Evolutionary conservation across 2,329 filamentous ascomycete genomes (phyloP).

Genomic region (Colletotrichum australisinense): DNA sequence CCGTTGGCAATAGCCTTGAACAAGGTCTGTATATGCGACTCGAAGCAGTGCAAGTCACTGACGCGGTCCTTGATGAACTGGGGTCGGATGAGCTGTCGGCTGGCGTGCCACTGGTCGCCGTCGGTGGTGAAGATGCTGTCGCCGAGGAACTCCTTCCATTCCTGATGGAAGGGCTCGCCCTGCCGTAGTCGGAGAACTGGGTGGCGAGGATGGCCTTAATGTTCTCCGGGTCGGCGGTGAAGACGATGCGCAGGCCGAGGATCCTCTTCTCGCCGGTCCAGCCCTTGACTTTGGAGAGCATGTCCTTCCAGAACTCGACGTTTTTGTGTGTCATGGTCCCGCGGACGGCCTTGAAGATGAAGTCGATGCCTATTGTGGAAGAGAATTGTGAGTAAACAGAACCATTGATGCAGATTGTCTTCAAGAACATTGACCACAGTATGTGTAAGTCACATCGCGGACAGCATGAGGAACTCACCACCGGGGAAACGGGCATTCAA

Average conservation of each 20-base stretch:
- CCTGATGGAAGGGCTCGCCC: slow-evolving; percentile 77
- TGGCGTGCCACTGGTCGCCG: slow-evolving; percentile 80
- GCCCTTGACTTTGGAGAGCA: slow-evolving; percentile 56
- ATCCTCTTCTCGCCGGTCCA: slow-evolving; percentile 72
- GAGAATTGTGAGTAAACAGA: slow-evolving; percentile 4
- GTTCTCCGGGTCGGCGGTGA: slow-evolving; percentile 88
- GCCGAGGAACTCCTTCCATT: slow-evolving; percentile 82
- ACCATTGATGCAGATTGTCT: not conserved
- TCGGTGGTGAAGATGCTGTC: slow-evolving; percentile 86
- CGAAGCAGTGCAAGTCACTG: slow-evolving; percentile 84
- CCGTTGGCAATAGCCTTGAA: slow-evolving; percentile 74
- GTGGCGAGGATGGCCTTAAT: slow-evolving; percentile 91
- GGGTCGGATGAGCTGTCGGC: slow-evolving; percentile 83
- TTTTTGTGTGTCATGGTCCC: slow-evolving; percentile 65
- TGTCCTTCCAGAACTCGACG: slow-evolving; percentile 69
- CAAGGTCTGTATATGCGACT: slow-evolving; percentile 80
- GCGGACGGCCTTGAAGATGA: slow-evolving; percentile 68
- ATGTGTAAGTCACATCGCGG: not conserved
- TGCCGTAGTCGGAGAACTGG: slow-evolving; percentile 87
- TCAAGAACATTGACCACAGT: too few species aligned
- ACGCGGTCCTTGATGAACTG: slow-evolving; percentile 90
- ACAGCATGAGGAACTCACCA: slow-evolving; percentile 48
- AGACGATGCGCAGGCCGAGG: slow-evolving; percentile 69
- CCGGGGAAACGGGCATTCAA: slow-evolving; percentile 55
- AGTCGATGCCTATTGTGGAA: slow-evolving; percentile 65